phyloP scores from a whole-genome alignment of 441 rosid species.

The Cnidoscolus chayamansa region DNA sequence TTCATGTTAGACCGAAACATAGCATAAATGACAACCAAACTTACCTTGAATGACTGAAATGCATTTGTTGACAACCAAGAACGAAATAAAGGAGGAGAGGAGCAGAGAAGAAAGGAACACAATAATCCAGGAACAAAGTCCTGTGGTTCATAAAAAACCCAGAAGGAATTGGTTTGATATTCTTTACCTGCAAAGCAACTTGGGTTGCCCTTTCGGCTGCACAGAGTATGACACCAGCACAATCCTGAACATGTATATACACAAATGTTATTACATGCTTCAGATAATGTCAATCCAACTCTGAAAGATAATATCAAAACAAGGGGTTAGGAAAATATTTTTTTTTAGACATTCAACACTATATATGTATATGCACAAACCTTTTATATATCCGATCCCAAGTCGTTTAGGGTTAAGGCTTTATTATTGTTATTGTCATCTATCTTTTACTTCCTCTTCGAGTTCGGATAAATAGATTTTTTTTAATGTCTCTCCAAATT shows the following conservation, averaged over 20 bases:
- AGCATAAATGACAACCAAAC: background rate
- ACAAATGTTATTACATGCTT: slow-evolving; percentile 2
- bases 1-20: no score
- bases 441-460: no score
- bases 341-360: background rate
- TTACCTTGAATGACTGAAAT: background rate
- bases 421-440: no score
- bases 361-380: no score
- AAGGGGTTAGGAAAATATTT: background rate
- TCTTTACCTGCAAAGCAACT: slow-evolving; percentile 85
- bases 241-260: slow-evolving; percentile 51
- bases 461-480: no score
- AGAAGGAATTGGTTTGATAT: background rate
- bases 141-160: background rate
- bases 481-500: no score
- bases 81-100: background rate
- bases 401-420: no score
- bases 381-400: no score
- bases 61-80: background rate
- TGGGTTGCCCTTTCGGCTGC: slow-evolving; percentile 96
- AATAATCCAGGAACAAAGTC: background rate
- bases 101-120: background rate
- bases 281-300: background rate
- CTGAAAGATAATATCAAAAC: background rate
- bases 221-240: slow-evolving; percentile 89